These are phyloP conservation scores for Pseudopyrenochaeta lycopersici DNA, from an alignment of 2,329 filamentous ascomycete species.

Conservation along the genomic window DNA sequence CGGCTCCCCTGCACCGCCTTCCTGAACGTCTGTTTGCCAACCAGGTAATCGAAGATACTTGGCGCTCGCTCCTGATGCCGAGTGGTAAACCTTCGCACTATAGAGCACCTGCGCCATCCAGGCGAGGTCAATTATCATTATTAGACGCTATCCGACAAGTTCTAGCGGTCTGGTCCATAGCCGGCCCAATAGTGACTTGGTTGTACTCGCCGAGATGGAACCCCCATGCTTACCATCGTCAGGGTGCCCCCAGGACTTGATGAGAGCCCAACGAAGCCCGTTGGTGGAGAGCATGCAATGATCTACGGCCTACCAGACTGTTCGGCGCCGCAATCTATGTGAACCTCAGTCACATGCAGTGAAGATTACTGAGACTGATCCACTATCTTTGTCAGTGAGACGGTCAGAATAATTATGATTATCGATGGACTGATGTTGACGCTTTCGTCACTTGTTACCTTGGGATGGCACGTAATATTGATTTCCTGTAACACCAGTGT, in stretches of 20 bases:
- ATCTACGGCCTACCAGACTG: too few relatives aligned
- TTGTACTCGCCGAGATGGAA: neutral
- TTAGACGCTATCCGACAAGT: neutral
- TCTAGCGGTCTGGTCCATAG: neutral
- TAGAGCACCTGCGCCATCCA: neutral
- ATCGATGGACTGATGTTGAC: too few relatives aligned
- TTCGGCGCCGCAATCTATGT: too few relatives aligned
- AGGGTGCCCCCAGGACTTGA: neutral
- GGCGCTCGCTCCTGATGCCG: neutral
- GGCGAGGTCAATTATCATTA: constrained; percentile 1
- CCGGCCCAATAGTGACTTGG: neutral
- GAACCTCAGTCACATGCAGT: too few relatives aligned
- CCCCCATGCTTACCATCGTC: neutral
- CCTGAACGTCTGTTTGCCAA: neutral
- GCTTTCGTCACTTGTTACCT: too few relatives aligned
- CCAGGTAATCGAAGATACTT: constrained; percentile 2
- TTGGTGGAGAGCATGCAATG: too few relatives aligned
- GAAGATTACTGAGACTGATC: neutral
- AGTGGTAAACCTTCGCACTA: neutral
- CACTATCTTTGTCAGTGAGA: too few relatives aligned
- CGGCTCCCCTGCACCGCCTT: neutral
- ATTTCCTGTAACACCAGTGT: constrained; percentile 1
- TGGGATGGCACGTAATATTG: too few relatives aligned
- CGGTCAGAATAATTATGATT: too few relatives aligned
- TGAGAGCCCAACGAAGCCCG: too few relatives aligned